Evolutionary conservation across 1,284 basidiomycete species (phyloP).

Genomic region (Irpex lacteus): DNA sequence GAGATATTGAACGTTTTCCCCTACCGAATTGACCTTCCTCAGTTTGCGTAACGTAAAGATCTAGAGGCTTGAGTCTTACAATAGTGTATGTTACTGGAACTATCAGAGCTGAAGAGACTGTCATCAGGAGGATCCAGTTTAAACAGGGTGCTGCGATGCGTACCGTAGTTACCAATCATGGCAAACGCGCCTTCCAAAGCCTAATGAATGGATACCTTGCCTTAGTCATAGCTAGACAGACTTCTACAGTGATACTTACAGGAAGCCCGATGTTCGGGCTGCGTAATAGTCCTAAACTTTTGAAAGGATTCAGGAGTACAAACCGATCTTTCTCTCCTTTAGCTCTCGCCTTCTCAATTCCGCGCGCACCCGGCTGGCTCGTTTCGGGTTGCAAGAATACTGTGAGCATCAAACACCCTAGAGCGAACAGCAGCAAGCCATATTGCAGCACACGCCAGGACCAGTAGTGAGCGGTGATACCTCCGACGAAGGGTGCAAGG

Average conservation of each 20-base stretch:
- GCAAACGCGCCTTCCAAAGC: slow-evolving; percentile 25
- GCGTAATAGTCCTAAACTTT: slow-evolving; percentile 44
- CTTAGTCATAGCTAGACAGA: neutral
- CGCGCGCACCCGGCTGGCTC: slow-evolving; percentile 48
- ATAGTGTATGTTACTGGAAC: slow-evolving; percentile 39
- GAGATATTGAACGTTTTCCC: slow-evolving; percentile 54
- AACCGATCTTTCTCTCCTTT: slow-evolving; percentile 25
- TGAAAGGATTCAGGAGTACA: slow-evolving; percentile 58
- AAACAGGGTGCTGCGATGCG: slow-evolving; percentile 13
- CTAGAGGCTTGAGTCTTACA: slow-evolving; percentile 18
- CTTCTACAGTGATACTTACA: slow-evolving; percentile 33
- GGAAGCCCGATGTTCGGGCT: slow-evolving; percentile 55
- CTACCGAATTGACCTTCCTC: slow-evolving; percentile 27
- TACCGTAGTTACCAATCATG: slow-evolving; percentile 42
- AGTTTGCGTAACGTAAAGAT: neutral
- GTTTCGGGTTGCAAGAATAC: slow-evolving; percentile 67
- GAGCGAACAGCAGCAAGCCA: slow-evolving; percentile 41
- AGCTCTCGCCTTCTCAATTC: slow-evolving; percentile 38
- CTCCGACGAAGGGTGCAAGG: slow-evolving; percentile 33
- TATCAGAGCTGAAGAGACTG: slow-evolving; percentile 29
- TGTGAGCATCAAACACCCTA: slow-evolving; percentile 43
- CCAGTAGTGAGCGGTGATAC: slow-evolving; percentile 45
- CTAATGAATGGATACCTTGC: neutral
- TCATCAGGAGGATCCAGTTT: too few species aligned
- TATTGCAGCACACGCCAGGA: slow-evolving; percentile 71